Conservation (phyloP, 2,329 filamentous ascomycete species). For the Monilinia vaccinii-corymbosi region DNA sequence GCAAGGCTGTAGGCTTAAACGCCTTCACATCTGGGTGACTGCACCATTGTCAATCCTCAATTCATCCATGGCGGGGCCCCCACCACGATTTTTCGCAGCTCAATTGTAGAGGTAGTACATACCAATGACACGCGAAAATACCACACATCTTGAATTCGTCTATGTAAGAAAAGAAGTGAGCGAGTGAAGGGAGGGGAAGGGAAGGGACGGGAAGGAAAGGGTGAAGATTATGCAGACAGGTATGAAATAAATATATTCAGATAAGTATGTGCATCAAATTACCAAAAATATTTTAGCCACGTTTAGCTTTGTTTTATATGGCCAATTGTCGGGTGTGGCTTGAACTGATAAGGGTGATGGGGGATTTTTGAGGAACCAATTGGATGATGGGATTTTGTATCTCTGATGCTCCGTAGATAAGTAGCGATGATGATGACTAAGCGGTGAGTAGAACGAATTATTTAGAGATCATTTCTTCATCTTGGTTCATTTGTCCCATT, state of each 20-base stretch:
- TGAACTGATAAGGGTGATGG: not conserved
- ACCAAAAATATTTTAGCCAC: not conserved
- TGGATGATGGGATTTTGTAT: too few relatives aligned
- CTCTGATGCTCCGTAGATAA: too few relatives aligned
- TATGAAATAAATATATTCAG: not conserved
- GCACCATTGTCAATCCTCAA: conserved; percentile 48
- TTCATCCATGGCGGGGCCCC: conserved; percentile 12
- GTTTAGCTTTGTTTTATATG: conserved; percentile 3
- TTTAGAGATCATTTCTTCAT: not conserved
- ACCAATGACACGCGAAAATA: conserved; percentile 74
- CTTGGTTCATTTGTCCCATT: not conserved
- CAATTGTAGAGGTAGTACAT: conserved; percentile 3
- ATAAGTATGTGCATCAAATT: not conserved
- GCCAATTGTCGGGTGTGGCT: conserved; percentile 1
- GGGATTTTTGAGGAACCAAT: not conserved
- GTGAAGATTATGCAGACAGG: not conserved
- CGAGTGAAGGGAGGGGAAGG: not conserved
- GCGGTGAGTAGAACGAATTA: too few relatives aligned
- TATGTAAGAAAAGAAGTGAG: not conserved
- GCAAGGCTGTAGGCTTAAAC: conserved; percentile 91
- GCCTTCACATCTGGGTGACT: conserved; percentile 67
- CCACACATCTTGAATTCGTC: conserved; percentile 18
- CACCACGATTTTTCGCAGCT: conserved; percentile 3
- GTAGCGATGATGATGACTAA: too few relatives aligned
- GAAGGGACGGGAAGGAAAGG: not conserved